Evolutionary conservation across 257 asterid genomes (phyloP).

Genomic region (Penstemon barbatus): DNA sequence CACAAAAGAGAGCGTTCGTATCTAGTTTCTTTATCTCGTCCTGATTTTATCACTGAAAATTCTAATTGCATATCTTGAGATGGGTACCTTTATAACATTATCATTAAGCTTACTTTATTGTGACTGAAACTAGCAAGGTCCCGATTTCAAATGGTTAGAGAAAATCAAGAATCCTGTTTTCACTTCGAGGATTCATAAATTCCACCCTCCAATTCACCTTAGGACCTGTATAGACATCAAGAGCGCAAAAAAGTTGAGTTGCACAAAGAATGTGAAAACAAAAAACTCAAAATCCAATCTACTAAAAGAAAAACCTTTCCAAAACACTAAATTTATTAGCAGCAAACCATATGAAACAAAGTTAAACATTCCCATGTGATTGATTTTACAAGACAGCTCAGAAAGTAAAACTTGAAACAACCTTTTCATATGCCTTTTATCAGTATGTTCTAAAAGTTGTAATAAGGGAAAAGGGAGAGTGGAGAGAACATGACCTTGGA

Average conservation of each 20-base stretch:
- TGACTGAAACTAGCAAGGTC: conserved; percentile 16
- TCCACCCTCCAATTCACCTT: conserved; percentile 32
- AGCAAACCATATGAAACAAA: conserved; percentile 5
- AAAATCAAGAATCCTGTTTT: conserved; percentile 16
- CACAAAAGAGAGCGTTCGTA: no score
- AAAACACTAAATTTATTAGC: neutral
- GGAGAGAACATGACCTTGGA: no score
- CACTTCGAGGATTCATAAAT: conserved; percentile 23
- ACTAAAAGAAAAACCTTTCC: neutral
- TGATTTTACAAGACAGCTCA: neutral
- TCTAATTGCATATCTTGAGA: no score
- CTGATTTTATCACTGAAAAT: no score
- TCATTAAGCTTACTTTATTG: neutral
- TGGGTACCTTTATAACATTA: conserved; percentile 23
- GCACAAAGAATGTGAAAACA: neutral
- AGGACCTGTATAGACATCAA: conserved; percentile 27
- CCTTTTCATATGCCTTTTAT: neutral
- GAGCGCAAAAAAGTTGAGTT: neutral
- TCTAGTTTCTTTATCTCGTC: no score
- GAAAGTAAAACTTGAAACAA: conserved; percentile 2
- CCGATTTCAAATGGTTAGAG: conserved; percentile 7
- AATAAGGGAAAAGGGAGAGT: no score
- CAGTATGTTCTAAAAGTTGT: neutral
- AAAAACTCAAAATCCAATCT: neutral
- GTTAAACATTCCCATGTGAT: neutral